Percentiles rank a stretch among this genome's conserved stretches.
Conservation (phyloP, 192 early-diverging fungal genomes). For the Dispira simplex region DNA sequence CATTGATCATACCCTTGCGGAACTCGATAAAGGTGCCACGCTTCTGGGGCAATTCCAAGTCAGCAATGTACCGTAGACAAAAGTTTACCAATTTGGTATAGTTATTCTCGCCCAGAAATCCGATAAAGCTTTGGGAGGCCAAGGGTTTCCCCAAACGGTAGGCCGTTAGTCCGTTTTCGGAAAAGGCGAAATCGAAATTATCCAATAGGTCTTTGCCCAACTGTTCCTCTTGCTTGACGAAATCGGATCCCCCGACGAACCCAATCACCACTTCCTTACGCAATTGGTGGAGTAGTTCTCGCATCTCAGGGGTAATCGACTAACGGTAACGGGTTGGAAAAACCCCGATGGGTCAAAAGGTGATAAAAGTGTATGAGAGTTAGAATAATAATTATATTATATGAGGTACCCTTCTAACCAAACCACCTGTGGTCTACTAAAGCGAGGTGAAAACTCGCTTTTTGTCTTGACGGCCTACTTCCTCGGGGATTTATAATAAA, state of each 20-base stretch:
- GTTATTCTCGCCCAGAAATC: slow-evolving; percentile 79
- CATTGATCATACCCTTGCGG: slow-evolving; percentile 98
- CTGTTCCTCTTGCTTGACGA: slow-evolving; percentile 92
- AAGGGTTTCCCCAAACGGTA: slow-evolving; percentile 61
- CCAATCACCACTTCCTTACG: slow-evolving; percentile 86
- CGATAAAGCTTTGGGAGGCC: slow-evolving; percentile 79
- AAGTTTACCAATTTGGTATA: slow-evolving; percentile 90
- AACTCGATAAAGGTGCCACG: slow-evolving; percentile 98
- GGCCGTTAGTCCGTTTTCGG: slow-evolving; percentile 95
- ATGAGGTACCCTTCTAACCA: no score
- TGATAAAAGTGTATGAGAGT: no score
- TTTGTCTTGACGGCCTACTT: no score
- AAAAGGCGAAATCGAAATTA: slow-evolving; percentile 90
- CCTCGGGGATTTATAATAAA: no score
- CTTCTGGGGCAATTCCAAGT: slow-evolving; percentile 87
- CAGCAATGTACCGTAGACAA: slow-evolving; percentile 84
- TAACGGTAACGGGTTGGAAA: slow-evolving; percentile 14
- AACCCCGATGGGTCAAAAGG: no score
- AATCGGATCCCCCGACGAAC: slow-evolving; percentile 93
- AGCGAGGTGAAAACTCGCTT: no score
- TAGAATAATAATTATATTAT: no score
- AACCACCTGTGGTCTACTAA: no score
- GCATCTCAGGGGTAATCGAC: slow-evolving; percentile 66
- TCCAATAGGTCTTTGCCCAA: slow-evolving; percentile 54
- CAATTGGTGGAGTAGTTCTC: slow-evolving; percentile 52